Evolutionary conservation across 495 filamentous ascomycete genomes (phyloP).

Genomic region (Thozetella sp.): DNA sequence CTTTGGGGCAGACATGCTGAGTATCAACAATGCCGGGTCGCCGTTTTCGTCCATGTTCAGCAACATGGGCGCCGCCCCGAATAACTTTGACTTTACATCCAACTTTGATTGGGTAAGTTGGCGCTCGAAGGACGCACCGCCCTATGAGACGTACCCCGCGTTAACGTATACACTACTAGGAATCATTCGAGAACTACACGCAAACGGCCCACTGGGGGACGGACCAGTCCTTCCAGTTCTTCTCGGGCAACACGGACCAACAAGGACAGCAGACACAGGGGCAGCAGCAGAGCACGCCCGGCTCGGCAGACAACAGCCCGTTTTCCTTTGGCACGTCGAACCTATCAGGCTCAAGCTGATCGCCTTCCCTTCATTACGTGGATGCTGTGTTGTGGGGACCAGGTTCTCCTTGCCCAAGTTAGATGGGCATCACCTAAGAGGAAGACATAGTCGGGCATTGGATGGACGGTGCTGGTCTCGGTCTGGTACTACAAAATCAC

Average conservation of each 20-base stretch:
- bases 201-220: conserved; percentile 47
- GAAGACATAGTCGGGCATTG: no score
- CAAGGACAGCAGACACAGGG: conserved; percentile 29
- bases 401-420: no score
- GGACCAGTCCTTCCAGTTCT: conserved; percentile 48
- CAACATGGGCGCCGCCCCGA: conserved; percentile 34
- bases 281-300: not conserved
- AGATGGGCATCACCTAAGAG: no score
- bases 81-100: conserved; percentile 40
- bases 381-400: no score
- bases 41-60: conserved; percentile 53
- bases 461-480: not conserved
- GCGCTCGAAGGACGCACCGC: not conserved
- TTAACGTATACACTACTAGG: conserved; percentile 15
- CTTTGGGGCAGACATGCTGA: conserved; percentile 57
- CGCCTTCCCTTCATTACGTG: no score
- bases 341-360: not conserved
- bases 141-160: no score
- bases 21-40: conserved; percentile 51
- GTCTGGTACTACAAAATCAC: no score
- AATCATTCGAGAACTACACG: conserved; percentile 49
- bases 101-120: conserved; percentile 80
- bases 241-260: conserved; percentile 37
- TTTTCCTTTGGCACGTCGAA: conserved; percentile 19
- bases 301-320: conserved; percentile 4